Evolutionary conservation across 495 filamentous ascomycete genomes (phyloP), one percentile per base, ranked within the genome.

Genomic region (Hypomontagnella monticulosa): DNA sequence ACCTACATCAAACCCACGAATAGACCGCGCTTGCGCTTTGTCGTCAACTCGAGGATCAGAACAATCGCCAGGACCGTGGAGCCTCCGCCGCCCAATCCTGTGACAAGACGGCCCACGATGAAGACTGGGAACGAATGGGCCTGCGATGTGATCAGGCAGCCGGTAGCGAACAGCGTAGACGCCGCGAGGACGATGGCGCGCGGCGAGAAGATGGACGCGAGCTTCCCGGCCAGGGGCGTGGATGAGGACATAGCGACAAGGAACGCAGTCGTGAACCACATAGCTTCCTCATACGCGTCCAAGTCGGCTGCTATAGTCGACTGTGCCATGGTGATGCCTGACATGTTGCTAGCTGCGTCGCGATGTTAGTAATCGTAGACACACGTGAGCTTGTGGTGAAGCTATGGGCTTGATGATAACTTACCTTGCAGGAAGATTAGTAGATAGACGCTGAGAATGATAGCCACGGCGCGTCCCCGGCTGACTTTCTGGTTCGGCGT

Each of bases 201-300:
- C 0, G 89, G 84, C 1, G 86, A 84, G 71, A 93, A 92, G 18
- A 92, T 83, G 61, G 86, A 83, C 18, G 85, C 83, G 6, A 93
- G 76, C 34, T 89, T 82, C 5, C 90, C 90, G 7, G 81, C 79
- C 1, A 94, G 71, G 0, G 91, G 90, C 0, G 86, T 81, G 3
- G 88, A 77, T 15, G 84, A 88, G 40, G 88, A 89, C 80, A 86
- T 82, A 40, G 88, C 85, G 59, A 94, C 91, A 75, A 88, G 73
- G 71, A 89, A 93, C 1, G 89, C 77, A 20, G 87, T 88, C 5
- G 89, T 91, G 63, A 94, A 89, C 90, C 90, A 94, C 63, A 84
- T 88, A 15, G 85, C 86, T 42, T 86, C 75, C 20, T 85, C 85
- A 70, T 89, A 93, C 7, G 89, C 85, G 79, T 92, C 81, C 0